A percentile compares a stretch with the other conserved stretches of the same genome.
phyloP scores from a whole-genome alignment of 2,329 filamentous ascomycete genomes.

The Neurospora crassa region DNA sequence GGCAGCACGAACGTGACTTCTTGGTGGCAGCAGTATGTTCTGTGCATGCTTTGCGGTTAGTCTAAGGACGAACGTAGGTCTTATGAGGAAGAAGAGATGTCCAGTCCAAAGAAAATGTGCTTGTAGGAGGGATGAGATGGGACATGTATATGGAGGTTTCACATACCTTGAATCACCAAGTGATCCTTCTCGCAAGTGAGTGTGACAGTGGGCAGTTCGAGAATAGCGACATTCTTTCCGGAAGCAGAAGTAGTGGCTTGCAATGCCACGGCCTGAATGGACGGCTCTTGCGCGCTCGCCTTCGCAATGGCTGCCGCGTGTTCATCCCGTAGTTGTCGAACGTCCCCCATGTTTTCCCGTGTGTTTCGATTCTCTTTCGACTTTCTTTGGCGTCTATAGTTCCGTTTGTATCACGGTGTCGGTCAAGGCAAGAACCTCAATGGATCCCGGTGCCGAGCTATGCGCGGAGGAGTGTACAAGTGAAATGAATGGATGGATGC shows the following conservation, averaged over 20 bases:
- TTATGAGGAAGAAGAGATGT: neutral
- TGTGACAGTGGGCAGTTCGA: neutral
- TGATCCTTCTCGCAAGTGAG: neutral
- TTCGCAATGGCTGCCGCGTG: neutral
- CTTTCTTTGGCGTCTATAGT: neutral
- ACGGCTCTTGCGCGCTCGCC: neutral
- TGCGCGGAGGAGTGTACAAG: neutral
- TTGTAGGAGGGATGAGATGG: neutral
- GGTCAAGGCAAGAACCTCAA: neutral
- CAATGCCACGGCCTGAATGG: neutral
- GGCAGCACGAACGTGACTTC: neutral
- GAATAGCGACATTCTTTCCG: neutral
- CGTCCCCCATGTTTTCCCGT: neutral
- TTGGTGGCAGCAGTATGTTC: neutral
- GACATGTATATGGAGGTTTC: neutral
- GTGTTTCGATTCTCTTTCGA: neutral
- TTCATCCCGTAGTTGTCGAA: neutral
- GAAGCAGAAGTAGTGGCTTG: neutral
- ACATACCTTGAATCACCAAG: neutral
- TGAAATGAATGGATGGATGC: neutral
- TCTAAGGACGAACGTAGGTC: neutral
- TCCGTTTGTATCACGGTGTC: neutral
- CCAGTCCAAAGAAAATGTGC: neutral
- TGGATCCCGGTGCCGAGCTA: neutral
- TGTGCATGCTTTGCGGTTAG: neutral